These are phyloP conservation scores for Pterothamnion heteromorphum DNA, from an alignment of 31 red algal species.

Conservation along the genomic window DNA sequence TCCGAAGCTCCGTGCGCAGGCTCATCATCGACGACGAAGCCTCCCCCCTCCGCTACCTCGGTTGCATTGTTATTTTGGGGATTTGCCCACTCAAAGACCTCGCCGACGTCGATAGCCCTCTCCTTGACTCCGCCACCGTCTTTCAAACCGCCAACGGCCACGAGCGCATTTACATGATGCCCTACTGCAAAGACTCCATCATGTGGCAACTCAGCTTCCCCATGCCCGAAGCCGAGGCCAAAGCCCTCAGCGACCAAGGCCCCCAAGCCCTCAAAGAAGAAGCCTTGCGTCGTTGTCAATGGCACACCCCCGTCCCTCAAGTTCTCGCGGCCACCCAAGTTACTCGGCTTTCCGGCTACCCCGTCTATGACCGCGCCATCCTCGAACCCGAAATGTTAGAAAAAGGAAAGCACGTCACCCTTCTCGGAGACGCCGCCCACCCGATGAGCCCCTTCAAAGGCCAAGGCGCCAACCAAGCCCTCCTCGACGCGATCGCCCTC, in stretches of 20 bases:
- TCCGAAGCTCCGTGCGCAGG: constrained; percentile 3
- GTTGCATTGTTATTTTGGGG: constrained; percentile 8
- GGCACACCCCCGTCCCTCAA: constrained; percentile 14
- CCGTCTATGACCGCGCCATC: constrained; percentile 31
- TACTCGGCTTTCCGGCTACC: constrained; percentile 17
- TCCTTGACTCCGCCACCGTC: constrained; percentile 11
- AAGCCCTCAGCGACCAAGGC: constrained; percentile 6
- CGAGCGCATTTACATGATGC: constrained; percentile 33
- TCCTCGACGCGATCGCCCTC: constrained; percentile 22
- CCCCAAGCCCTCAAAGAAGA: constrained; percentile 32
- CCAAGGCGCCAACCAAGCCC: constrained; percentile 37
- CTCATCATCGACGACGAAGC: constrained; percentile 1
- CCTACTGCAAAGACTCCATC: neutral
- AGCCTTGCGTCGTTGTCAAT: neutral
- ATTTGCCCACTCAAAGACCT: neutral
- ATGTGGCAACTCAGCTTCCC: constrained; percentile 44
- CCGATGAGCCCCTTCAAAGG: constrained; percentile 48
- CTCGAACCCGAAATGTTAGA: constrained; percentile 27
- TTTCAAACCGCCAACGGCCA: constrained; percentile 23
- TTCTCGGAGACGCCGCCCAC: constrained; percentile 33
- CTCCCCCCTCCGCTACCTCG: neutral
- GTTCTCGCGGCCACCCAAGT: neutral
- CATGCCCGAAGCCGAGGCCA: constrained; percentile 13
- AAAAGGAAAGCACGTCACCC: neutral
- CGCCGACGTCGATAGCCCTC: neutral